phyloP scores from a whole-genome alignment of 2,329 filamentous ascomycete species.

The Colletotrichum euphorbiae region DNA sequence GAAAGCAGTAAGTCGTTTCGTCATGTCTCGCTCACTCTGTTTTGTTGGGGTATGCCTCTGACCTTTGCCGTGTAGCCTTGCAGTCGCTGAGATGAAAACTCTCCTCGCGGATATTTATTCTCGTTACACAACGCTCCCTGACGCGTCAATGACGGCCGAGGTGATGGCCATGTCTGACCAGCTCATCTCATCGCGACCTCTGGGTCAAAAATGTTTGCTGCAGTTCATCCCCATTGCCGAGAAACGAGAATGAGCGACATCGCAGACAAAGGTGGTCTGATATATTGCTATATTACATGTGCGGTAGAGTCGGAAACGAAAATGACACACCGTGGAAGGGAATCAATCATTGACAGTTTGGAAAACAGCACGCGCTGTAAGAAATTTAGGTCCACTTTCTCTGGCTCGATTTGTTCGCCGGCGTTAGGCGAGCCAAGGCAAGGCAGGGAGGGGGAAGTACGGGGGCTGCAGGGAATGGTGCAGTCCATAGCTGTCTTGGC shows the following conservation, averaged over 20 bases:
- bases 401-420: conserved; percentile 17
- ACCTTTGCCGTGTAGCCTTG: conserved; percentile 55
- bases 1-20: conserved; percentile 67
- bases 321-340: too few relatives aligned
- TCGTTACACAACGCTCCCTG: conserved; percentile 65
- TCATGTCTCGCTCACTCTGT: conserved; percentile 1
- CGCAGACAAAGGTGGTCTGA: not conserved
- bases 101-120: conserved; percentile 73
- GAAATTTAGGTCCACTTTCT: not conserved
- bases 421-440: conserved; percentile 3
- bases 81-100: conserved; percentile 75
- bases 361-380: too few relatives aligned
- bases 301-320: too few relatives aligned
- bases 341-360: too few relatives aligned
- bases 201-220: conserved; percentile 69
- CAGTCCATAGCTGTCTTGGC: too few relatives aligned
- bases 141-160: conserved; percentile 63
- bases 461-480: not conserved
- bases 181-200: conserved; percentile 73
- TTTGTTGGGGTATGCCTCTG: not conserved
- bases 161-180: conserved; percentile 76
- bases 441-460: not conserved
- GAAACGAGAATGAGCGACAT: conserved; percentile 15
- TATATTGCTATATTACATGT: too few relatives aligned
- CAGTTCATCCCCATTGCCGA: conserved; percentile 54